Evolutionary conservation across 192 early-diverging fungal genomes (phyloP), one percentile per base, ranked within the genome.

Genomic region (Rhizoclosmatium globosum): DNA sequence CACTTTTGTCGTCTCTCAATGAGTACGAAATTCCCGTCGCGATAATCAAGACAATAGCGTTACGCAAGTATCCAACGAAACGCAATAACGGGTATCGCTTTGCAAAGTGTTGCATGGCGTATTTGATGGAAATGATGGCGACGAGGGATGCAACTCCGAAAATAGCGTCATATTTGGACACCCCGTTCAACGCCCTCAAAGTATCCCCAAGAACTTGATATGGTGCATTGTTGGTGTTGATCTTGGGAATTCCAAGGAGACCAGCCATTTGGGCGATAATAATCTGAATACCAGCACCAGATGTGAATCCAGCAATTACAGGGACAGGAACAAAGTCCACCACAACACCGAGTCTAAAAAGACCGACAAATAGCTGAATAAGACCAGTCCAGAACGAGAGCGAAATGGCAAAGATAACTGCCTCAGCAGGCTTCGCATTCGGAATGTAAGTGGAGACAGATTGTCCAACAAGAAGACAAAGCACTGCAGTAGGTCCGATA

Each of bases 321-420:
- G 64, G 68, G 31, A 87, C 82, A 41, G 93, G 91, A 79, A 98
- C 94, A 79, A 97, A 96, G 74, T 96, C 93, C 47, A 97, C 93
- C 41, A 97, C 83, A 64, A 95, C 86, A 7, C 96, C 96, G 19
- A 98, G 84, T 3, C 94, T 92, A 15, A 97, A 75, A 6, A 96
- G 68, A 23, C 95, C 96, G 47, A 98, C 73, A 50, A 86, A 83
- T 11, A 91, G 82, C 17, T 93, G 81, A 41, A 95, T 85, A 38
- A 93, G 75, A 23, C 96, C 96, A 31, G 90, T 83, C 59, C 96
- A 84, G 39, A 97, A 85, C 39, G 93, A 85, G 44, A 95, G 53
- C 43, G 89, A 85, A 44, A 88, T 81, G 15, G 88, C 87, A 53
- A 91, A 91, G 66, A 84, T 68, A 68, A 92, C 81, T 78, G 74